Conservation (phyloP, 2,329 filamentous ascomycete species). For the Fusarium nisikadoi region DNA sequence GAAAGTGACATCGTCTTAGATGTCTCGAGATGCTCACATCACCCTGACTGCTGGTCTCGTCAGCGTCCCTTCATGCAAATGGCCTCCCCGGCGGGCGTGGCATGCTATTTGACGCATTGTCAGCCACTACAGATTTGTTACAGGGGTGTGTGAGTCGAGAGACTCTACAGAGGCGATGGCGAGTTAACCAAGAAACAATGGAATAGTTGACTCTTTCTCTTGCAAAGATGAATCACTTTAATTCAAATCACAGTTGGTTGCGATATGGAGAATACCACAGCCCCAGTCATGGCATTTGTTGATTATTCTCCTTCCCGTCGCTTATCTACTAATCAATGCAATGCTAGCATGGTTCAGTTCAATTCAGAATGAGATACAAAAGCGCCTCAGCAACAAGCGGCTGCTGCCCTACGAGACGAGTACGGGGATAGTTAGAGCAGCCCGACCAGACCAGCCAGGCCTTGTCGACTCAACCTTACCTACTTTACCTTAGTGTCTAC, state of each 20-base stretch:
- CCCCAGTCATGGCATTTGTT: slow-evolving; percentile 13
- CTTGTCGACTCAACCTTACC: background rate
- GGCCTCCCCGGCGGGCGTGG: slow-evolving; percentile 12
- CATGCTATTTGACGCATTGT: slow-evolving; percentile 33
- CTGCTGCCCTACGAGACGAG: slow-evolving; percentile 16
- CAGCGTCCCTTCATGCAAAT: slow-evolving; percentile 25
- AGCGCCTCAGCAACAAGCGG: slow-evolving; percentile 23
- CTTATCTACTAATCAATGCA: slow-evolving; percentile 34
- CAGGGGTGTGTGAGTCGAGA: slow-evolving; percentile 16
- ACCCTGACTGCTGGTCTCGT: slow-evolving; percentile 32
- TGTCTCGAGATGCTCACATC: slow-evolving; percentile 31
- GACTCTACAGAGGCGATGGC: slow-evolving; percentile 8
- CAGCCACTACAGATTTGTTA: slow-evolving; percentile 30
- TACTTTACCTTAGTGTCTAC: background rate
- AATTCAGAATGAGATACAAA: slow-evolving; percentile 9
- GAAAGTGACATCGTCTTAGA: background rate
- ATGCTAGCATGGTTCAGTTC: slow-evolving; percentile 11
- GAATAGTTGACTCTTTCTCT: slow-evolving; percentile 11
- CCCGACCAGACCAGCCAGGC: slow-evolving; percentile 19
- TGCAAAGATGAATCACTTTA: background rate
- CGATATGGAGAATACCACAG: slow-evolving; percentile 16
- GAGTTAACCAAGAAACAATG: background rate
- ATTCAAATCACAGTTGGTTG: slow-evolving; percentile 2
- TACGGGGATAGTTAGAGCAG: slow-evolving; percentile 5
- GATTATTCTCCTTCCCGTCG: slow-evolving; percentile 12